phyloP scores from a whole-genome alignment of 345 rosid genomes.

The Trapa bicornis region DNA sequence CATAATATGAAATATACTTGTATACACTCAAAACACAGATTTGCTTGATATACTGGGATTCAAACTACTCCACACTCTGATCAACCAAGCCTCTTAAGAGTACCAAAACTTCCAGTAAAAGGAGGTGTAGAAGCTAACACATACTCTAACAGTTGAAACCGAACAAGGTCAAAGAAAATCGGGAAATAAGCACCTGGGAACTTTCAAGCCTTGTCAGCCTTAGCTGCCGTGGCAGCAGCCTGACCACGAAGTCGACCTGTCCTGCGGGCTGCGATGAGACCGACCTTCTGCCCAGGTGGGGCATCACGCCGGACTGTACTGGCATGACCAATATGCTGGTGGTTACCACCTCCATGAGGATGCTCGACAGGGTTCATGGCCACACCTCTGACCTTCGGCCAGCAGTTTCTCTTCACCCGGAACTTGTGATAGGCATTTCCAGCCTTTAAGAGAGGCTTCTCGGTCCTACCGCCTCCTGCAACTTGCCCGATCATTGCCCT shows the following conservation, averaged over 20 bases:
- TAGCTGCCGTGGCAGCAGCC: conserved; percentile 27
- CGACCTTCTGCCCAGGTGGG: conserved; percentile 44
- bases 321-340: conserved; percentile 42
- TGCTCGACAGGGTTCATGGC: conserved; percentile 51
- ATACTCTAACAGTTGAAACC: too few species aligned
- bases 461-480: conserved; percentile 41
- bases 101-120: too few species aligned
- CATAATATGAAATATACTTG: too few species aligned
- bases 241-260: conserved; percentile 35
- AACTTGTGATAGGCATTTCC: conserved; percentile 42
- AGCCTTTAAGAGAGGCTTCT: conserved; percentile 41
- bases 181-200: too few species aligned
- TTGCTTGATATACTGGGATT: too few species aligned
- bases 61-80: too few species aligned
- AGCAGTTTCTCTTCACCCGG: conserved; percentile 45
- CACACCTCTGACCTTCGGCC: conserved; percentile 50
- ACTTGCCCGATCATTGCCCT: conserved; percentile 38
- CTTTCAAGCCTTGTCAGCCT: conserved; percentile 18
- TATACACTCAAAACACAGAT: too few species aligned
- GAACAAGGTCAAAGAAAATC: too few species aligned
- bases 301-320: conserved; percentile 43
- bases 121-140: too few species aligned
- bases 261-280: conserved; percentile 39
- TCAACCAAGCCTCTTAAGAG: too few species aligned
- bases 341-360: conserved; percentile 50